Conservation (phyloP, 2,329 filamentous ascomycete genomes). For the Botrytis paeoniae region DNA sequence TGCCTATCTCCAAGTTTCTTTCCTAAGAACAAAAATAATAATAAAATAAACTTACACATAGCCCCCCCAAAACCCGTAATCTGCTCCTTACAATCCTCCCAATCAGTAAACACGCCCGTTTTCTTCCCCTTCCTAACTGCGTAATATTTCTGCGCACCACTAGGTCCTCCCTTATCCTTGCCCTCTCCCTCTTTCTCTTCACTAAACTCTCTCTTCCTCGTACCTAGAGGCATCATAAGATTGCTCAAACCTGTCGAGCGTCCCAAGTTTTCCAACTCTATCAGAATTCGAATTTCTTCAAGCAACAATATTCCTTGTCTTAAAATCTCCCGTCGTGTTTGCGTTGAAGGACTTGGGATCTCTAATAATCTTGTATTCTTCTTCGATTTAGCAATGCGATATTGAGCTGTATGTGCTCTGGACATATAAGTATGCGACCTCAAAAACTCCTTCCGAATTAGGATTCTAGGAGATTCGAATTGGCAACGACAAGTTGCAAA, state of each 20-base stretch:
- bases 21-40: background rate
- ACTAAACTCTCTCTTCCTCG: conserved; percentile 34
- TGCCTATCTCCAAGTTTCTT: background rate
- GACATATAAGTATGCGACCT: background rate
- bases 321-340: background rate
- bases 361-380: background rate
- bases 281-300: background rate
- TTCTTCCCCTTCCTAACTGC: conserved; percentile 56
- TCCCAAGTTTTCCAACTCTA: background rate
- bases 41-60: conserved; percentile 54
- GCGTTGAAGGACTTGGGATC: too few relatives aligned
- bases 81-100: conserved; percentile 59
- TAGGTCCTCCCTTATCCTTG: conserved; percentile 9
- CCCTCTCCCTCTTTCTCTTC: conserved; percentile 16
- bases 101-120: conserved; percentile 61
- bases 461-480: background rate
- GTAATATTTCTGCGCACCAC: conserved; percentile 47
- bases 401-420: background rate
- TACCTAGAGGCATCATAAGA: conserved; percentile 22
- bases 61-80: conserved; percentile 62
- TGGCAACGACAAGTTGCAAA: background rate
- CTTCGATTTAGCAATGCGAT: background rate
- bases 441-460: background rate
- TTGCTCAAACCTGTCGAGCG: background rate
- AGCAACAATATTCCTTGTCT: background rate